phyloP scores from a whole-genome alignment of 2,329 filamentous ascomycete genomes.

The Penicillium sp. region DNA sequence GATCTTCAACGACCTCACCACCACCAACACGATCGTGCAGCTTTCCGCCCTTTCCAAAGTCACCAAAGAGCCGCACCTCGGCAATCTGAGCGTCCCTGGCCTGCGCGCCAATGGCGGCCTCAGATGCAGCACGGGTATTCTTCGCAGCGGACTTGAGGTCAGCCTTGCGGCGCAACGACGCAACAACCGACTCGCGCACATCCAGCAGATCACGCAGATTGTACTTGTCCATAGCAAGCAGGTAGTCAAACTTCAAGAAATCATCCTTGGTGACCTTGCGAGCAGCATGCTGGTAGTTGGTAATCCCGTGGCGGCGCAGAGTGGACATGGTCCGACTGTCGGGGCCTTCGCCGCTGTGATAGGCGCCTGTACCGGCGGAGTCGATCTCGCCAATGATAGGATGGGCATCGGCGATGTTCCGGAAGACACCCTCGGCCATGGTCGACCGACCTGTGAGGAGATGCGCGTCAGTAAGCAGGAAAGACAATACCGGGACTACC shows the following conservation, averaged over 20 bases:
- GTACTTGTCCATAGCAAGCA: slow-evolving; percentile 89
- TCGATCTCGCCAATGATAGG: slow-evolving; percentile 73
- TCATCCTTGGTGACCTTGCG: slow-evolving; percentile 75
- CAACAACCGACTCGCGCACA: slow-evolving; percentile 59
- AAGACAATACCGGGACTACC: slow-evolving; percentile 3
- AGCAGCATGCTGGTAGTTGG: slow-evolving; percentile 75
- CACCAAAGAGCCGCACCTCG: slow-evolving; percentile 80
- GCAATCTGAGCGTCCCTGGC: slow-evolving; percentile 50
- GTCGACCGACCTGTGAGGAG: slow-evolving; percentile 70
- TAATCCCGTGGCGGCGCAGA: slow-evolving; percentile 75
- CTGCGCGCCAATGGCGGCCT: slow-evolving; percentile 39
- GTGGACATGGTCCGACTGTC: slow-evolving; percentile 85
- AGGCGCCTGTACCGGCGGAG: slow-evolving; percentile 88
- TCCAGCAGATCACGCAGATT: slow-evolving; percentile 76
- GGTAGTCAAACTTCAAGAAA: slow-evolving; percentile 86
- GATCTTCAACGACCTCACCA: slow-evolving; percentile 79
- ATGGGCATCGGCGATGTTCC: slow-evolving; percentile 66
- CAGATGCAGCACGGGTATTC: slow-evolving; percentile 46
- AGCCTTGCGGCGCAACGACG: slow-evolving; percentile 52
- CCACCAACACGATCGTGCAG: slow-evolving; percentile 44
- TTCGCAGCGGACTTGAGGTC: slow-evolving; percentile 32
- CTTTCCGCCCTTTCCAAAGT: slow-evolving; percentile 68
- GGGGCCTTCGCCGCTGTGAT: slow-evolving; percentile 77
- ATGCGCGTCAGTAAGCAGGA: slow-evolving; percentile 10
- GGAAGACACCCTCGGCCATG: slow-evolving; percentile 96